Base-by-base conservation (phyloP, 208 protist species). In the Endotrypanum monterogeii region DNA sequence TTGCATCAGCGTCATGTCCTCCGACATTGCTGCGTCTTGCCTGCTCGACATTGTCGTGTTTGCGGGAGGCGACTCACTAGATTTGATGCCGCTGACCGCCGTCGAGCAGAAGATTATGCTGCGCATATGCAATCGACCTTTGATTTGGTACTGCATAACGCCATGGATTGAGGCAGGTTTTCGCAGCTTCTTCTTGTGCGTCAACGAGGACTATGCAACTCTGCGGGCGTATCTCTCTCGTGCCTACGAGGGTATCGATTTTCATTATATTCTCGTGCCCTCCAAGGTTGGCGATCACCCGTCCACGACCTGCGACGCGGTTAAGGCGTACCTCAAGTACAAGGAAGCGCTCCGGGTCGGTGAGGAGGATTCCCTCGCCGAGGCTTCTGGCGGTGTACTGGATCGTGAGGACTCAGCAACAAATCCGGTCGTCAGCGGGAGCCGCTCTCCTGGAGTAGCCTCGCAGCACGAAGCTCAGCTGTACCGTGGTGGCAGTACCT, bases 41-140 rank as follows among this genome's bases (percentile, higher is more conserved):
- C 76, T 95, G 39, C 80, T 94, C 51, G 92, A 95, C 83, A 74
- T 96, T 37, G 87, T 96, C 41, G 83, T 96, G n/a, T 88, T 96
- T 67, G 89, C 90, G 14, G 84, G 89, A 41, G 90, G 88, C n/a
- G 80, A 70, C 63, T 85, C 87, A 2, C 61, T 74, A 5, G 76
- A 83, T 37, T 52, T 94, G 37, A 85, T 71, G 69, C 89, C 90
- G n/a, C 80, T 92, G 20, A 89, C 79, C 60, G 68, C 77, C 32
- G 83, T 84, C 71, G 88, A 92, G 63, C 83, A 79, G 35, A 94
- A 94, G 74, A 80, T 78, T 32, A 93, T 93, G 88, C 77, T 95
- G 60, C 80, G 73, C 48, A 69, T 87, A 5, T 92, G 88, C 77
- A 96, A 96, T 63, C 84, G 86, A 0, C 92, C 92, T 1, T 80